phyloP scores from a whole-genome alignment of 2,329 filamentous ascomycete genomes.

The Fusarium falciforme region DNA sequence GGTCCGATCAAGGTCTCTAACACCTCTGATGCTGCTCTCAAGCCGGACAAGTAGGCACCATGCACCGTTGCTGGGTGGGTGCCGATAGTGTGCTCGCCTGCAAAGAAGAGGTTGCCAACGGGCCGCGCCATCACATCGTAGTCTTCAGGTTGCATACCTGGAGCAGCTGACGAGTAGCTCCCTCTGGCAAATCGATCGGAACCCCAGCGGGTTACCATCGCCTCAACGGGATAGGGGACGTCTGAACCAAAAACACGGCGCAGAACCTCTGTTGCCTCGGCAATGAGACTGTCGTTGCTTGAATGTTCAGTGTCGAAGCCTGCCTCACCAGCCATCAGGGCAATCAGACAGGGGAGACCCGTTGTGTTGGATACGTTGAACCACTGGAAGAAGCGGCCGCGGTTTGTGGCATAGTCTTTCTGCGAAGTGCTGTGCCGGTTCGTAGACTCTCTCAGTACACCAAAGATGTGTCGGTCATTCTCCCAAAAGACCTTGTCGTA shows the following conservation, averaged over 20 bases:
- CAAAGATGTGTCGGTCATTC: constrained; percentile 89
- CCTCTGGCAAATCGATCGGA: constrained; percentile 91
- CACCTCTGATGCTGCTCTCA: constrained; percentile 89
- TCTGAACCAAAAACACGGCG: constrained; percentile 77
- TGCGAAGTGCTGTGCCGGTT: constrained; percentile 79
- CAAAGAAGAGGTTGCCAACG: constrained; percentile 91
- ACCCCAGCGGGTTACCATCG: constrained; percentile 92
- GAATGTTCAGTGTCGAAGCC: constrained; percentile 87
- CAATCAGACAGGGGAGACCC: constrained; percentile 87
- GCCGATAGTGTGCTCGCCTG: constrained; percentile 94
- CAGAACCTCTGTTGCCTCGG: constrained; percentile 83
- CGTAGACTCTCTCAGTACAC: constrained; percentile 81
- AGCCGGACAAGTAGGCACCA: constrained; percentile 92
- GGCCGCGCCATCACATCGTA: constrained; percentile 91
- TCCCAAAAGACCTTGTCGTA: constrained; percentile 96
- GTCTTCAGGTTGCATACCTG: constrained; percentile 83
- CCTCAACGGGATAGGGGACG: constrained; percentile 84
- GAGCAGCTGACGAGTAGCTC: constrained; percentile 94
- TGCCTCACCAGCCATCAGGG: constrained; percentile 94
- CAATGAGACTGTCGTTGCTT: constrained; percentile 79
- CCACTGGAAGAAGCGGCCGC: constrained; percentile 97
- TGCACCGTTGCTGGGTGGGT: constrained; percentile 98
- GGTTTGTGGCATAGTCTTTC: constrained; percentile 79
- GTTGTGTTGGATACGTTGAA: constrained; percentile 95
- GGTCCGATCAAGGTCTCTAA: constrained; percentile 84